Conservation (phyloP, 305 asterid species). For the Fraxinus albicans region DNA sequence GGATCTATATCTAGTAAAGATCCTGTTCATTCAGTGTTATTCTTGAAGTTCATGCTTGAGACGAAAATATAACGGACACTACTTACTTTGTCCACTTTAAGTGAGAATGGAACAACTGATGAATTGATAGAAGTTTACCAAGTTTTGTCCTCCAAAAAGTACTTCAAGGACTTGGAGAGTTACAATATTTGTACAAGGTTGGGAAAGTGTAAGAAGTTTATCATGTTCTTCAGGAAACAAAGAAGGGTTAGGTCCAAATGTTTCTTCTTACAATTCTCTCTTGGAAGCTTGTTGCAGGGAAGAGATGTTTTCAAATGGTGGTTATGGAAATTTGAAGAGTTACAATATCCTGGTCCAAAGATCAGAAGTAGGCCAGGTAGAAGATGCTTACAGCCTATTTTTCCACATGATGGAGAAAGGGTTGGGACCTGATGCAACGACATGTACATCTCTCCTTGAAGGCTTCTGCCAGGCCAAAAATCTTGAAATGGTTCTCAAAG, state of each 20-base stretch:
- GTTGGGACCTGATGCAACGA: constrained; percentile 48
- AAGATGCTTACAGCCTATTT: constrained; percentile 58
- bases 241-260: constrained; percentile 57
- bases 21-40: constrained; percentile 49
- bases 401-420: constrained; percentile 50
- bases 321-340: constrained; percentile 58
- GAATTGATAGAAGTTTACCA: constrained; percentile 57
- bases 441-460: constrained; percentile 52
- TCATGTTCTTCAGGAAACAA: constrained; percentile 69
- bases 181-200: constrained; percentile 68
- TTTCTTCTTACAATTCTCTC: constrained; percentile 63
- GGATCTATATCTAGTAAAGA: constrained; percentile 66
- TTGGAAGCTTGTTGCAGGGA: constrained; percentile 82
- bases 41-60: constrained; percentile 64
- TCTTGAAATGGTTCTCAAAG: constrained; percentile 44
- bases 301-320: constrained; percentile 83
- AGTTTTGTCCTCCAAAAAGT: constrained; percentile 47
- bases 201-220: constrained; percentile 69
- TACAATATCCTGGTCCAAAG: constrained; percentile 53
- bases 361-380: constrained; percentile 55
- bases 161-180: constrained; percentile 48
- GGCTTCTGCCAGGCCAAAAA: constrained; percentile 57
- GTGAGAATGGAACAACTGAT: constrained; percentile 51
- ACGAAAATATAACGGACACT: constrained; percentile 52
- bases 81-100: constrained; percentile 49